These are phyloP conservation scores for Macadamia tetraphylla DNA, from an alignment of 164 flowering plant species.

Conservation along the genomic window DNA sequence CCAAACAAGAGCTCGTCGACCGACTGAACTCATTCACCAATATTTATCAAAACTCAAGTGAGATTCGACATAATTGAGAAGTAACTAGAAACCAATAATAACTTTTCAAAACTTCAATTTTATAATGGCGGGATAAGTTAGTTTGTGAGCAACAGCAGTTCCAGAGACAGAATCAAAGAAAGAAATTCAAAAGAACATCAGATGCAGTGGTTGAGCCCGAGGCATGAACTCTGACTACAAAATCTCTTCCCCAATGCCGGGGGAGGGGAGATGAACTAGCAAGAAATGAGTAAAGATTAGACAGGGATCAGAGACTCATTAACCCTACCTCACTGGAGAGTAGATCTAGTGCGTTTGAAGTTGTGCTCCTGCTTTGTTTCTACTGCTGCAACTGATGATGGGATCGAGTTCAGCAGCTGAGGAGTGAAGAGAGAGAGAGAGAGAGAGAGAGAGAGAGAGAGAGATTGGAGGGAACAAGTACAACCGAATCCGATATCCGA, in stretches of 20 bases:
- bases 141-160: neutral
- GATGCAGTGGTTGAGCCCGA: neutral
- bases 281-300: neutral
- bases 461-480: neutral
- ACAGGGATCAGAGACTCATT: neutral
- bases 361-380: neutral
- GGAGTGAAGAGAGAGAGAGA: neutral
- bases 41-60: neutral
- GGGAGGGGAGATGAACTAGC: neutral
- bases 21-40: neutral
- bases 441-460: neutral
- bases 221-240: neutral
- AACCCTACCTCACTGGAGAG: constrained; percentile 7
- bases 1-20: neutral
- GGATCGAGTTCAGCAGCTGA: neutral
- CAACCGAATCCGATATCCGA: too few species aligned
- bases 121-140: neutral
- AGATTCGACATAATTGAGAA: neutral
- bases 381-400: neutral
- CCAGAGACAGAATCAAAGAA: neutral
- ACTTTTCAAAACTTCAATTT: neutral
- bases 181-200: neutral
- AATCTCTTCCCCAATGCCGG: neutral
- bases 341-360: constrained; percentile 7
- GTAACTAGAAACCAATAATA: neutral